Percentiles rank a stretch among this genome's conserved stretches.
These are phyloP conservation scores for Pugionium dolabratum DNA, from an alignment of 345 rosid genomes.

Conservation along the genomic window DNA sequence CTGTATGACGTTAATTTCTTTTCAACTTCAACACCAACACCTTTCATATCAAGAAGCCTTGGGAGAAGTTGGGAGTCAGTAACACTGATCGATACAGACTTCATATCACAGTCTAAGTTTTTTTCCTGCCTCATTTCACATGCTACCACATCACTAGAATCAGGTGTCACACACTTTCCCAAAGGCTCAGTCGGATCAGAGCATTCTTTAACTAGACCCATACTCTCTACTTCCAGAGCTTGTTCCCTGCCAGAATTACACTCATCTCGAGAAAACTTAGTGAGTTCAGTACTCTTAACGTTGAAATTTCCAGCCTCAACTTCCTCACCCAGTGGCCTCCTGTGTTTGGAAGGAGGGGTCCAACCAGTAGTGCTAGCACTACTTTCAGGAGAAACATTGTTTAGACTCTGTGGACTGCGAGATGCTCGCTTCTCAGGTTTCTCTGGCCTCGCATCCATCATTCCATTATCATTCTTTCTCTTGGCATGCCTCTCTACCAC, in stretches of 20 bases:
- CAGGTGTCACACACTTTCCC: conserved; percentile 43
- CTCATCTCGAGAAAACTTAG: conserved; percentile 32
- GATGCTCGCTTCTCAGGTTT: conserved; percentile 54
- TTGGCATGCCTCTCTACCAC: conserved; percentile 50
- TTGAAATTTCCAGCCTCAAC: conserved; percentile 32
- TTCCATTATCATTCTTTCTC: conserved; percentile 50
- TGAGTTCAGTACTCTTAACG: conserved; percentile 18
- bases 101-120: conserved; percentile 33
- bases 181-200: conserved; percentile 42
- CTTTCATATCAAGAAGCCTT: too few relatives aligned
- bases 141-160: conserved; percentile 34
- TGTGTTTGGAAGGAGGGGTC: conserved; percentile 43
- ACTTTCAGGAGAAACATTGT: conserved; percentile 51
- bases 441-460: conserved; percentile 45
- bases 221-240: conserved; percentile 38
- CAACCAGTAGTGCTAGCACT: conserved; percentile 43
- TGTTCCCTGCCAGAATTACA: conserved; percentile 27
- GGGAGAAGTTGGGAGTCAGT: too few relatives aligned
- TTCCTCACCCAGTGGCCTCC: conserved; percentile 37
- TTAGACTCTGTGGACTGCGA: conserved; percentile 49
- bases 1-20: conserved; percentile 43
- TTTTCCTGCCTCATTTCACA: conserved; percentile 32
- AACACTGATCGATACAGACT: conserved; percentile 40
- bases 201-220: conserved; percentile 38
- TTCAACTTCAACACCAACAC: conserved; percentile 45